Evolutionary conservation across 2,329 filamentous ascomycete species (phyloP).

Genomic region (Cladophialophora bantiana): DNA sequence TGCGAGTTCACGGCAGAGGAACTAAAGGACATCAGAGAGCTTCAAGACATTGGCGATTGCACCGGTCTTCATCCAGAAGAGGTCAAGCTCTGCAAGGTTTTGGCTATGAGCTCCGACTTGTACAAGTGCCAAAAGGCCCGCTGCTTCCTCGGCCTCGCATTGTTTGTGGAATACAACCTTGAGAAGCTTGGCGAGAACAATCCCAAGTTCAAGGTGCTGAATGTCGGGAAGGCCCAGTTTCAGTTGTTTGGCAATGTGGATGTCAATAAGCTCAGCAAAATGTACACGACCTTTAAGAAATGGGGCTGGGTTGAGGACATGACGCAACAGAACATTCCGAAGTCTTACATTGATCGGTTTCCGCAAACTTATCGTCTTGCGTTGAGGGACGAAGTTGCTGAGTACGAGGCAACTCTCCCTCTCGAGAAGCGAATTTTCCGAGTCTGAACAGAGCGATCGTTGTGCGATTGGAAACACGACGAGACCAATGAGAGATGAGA

Average conservation of each 20-base stretch:
- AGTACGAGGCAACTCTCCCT: background rate
- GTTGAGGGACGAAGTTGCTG: constrained; percentile 14
- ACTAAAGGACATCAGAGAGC: background rate
- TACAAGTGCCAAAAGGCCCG: constrained; percentile 34
- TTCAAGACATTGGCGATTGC: constrained; percentile 19
- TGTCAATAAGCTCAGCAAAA: constrained; percentile 25
- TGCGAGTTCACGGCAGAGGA: constrained; percentile 4
- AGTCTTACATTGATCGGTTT: constrained; percentile 1
- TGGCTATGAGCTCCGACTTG: constrained; percentile 17
- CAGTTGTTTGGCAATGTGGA: constrained; percentile 30
- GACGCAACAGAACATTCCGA: background rate
- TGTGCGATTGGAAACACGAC: background rate
- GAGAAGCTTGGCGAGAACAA: constrained; percentile 9
- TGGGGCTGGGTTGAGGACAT: constrained; percentile 27
- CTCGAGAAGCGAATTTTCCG: background rate
- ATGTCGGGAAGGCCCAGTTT: constrained; percentile 20
- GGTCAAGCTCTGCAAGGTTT: constrained; percentile 18
- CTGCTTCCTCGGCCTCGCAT: constrained; percentile 29
- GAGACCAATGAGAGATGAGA: background rate
- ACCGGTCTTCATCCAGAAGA: constrained; percentile 22
- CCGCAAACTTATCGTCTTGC: constrained; percentile 1
- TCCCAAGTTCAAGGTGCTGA: constrained; percentile 15
- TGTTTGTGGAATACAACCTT: constrained; percentile 23
- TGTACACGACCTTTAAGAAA: constrained; percentile 20
- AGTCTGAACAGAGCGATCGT: background rate